These are phyloP conservation scores for Pichia heedii DNA, from an alignment of 805 yeast genomes.

Conservation along the genomic window DNA sequence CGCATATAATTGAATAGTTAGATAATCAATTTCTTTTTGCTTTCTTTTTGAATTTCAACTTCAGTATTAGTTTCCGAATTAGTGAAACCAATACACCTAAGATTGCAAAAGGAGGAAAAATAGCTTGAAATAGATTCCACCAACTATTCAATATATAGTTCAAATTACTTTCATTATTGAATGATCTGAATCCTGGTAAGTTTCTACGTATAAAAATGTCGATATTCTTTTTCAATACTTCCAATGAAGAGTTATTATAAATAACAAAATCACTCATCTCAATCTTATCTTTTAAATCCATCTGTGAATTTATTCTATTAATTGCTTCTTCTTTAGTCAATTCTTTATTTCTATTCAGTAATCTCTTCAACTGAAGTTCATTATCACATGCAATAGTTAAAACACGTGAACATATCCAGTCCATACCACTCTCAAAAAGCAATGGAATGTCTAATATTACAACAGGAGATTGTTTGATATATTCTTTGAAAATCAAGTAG, in stretches of 20 bases:
- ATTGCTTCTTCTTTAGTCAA: slow-evolving; percentile 57
- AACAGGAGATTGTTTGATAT: slow-evolving; percentile 46
- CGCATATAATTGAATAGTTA: too few species aligned
- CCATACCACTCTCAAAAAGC: slow-evolving; percentile 70
- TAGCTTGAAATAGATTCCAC: slow-evolving; percentile 7
- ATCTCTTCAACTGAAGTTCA: slow-evolving; percentile 52
- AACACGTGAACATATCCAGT: slow-evolving; percentile 59
- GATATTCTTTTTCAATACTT: slow-evolving; percentile 35
- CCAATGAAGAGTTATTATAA: slow-evolving; percentile 46
- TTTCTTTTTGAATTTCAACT: not conserved
- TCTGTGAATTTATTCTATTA: slow-evolving; percentile 68
- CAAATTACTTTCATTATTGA: not conserved
- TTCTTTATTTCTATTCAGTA: slow-evolving; percentile 58
- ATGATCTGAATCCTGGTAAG: not conserved
- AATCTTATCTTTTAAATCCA: slow-evolving; percentile 52
- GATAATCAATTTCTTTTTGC: not conserved
- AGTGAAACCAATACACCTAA: slow-evolving; percentile 1
- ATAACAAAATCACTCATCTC: slow-evolving; percentile 56
- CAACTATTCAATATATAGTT: not conserved
- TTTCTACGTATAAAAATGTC: slow-evolving; percentile 28
- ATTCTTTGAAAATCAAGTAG: slow-evolving; percentile 45
- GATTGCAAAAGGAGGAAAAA: slow-evolving; percentile 5
- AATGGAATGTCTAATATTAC: slow-evolving; percentile 87
- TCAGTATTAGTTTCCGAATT: not conserved
- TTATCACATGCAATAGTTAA: slow-evolving; percentile 58